Base-by-base conservation (phyloP, 2,329 filamentous ascomycete species). In the Sclerotinia spermophila region DNA sequence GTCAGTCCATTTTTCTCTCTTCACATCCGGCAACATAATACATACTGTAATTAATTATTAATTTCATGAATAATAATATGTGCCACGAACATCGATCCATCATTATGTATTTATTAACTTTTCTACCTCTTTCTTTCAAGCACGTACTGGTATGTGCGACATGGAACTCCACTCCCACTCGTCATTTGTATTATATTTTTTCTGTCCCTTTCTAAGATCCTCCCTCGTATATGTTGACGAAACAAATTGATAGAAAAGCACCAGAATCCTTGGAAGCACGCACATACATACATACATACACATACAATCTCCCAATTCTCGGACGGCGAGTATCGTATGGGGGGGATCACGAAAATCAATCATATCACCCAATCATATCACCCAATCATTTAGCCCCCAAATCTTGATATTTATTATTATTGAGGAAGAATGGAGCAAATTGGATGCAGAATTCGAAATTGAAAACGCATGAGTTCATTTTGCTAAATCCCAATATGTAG, bases 161-260 rank as follows among this genome's bases (percentile, higher is more conserved):
- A 27, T 24, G 45, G 44, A n/a, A 51, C 51, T 51, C 61, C 61
- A 65, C 24, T 48, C 44, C 24, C 33, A 38, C n/a, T 13, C 30
- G 11, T n/a, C 30, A 51, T 27, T 42, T 33, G 17, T 17, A 60
- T 27, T 53, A 19, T 10, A 21, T 21, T 40, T 21, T 40, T 53
- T 21, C 24, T n/a, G 21, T 53, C 62, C 45, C 45, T 21, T 38
- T 65, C n/a, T 38, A 24, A 65, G n/a, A n/a, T 65, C 33, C 62
- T 65, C 62, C 33, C 62, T 65, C 62, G 62, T 65, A 65, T 65
- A 30, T 65, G 15, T 65, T 40, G 62, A 53, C 62, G 45, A 65
- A 65, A 53, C 62, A 42, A 53, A 53, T 53, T 24, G 62, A 65
- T 53, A 53, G n/a, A 17, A 33, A 30, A 30, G 27, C 62, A 65